These are phyloP conservation scores for Cryptosporidium sp. DNA, from an alignment of 169 alveolate species.

Conservation along the genomic window DNA sequence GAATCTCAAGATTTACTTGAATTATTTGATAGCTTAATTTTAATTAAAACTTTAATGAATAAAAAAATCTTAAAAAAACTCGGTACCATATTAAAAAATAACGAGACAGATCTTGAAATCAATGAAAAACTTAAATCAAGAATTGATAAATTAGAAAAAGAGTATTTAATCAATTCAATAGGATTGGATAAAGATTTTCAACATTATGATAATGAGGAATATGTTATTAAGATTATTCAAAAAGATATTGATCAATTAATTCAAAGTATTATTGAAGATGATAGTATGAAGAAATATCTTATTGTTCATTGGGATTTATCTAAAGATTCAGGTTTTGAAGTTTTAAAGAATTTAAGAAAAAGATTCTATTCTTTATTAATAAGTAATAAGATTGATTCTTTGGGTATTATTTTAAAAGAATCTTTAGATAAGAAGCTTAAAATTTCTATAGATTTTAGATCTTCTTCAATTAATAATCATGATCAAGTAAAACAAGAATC, in stretches of 20 bases:
- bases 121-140: background rate
- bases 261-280: slow-evolving; percentile 13
- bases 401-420: slow-evolving; percentile 27
- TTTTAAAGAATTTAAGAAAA: background rate
- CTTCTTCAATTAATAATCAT: background rate
- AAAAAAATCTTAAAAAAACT: slow-evolving; percentile 1
- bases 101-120: background rate
- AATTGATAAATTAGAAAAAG: slow-evolving; percentile 39
- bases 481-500: background rate
- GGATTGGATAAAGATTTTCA: background rate
- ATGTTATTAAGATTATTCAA: slow-evolving; percentile 6
- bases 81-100: background rate
- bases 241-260: slow-evolving; percentile 48
- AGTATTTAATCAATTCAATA: background rate
- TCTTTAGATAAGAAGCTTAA: slow-evolving; percentile 10
- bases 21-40: background rate
- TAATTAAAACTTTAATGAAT: slow-evolving; percentile 22
- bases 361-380: background rate
- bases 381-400: slow-evolving; percentile 17
- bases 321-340: background rate
- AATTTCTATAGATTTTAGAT: background rate
- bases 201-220: background rate
- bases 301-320: slow-evolving; percentile 35
- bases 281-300: slow-evolving; percentile 1
- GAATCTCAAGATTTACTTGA: slow-evolving; percentile 2